Percentiles rank a stretch among this genome's conserved stretches.
Conservation (phyloP, 345 rosid species). For the Geranium brycei region DNA sequence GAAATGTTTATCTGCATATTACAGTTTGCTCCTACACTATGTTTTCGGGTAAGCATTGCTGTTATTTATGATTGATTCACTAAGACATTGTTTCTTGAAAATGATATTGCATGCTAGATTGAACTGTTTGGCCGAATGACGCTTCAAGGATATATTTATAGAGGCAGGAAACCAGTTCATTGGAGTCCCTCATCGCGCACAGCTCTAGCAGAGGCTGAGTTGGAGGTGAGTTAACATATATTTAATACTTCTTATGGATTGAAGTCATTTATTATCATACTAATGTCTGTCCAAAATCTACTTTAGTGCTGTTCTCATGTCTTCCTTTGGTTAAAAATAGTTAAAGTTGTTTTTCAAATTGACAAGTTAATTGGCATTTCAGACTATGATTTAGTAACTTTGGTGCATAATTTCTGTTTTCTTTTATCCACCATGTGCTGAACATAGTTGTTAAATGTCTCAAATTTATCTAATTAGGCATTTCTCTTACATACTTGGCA, state of each 20-base stretch:
- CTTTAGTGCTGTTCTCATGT: not conserved
- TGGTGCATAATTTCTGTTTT: not conserved
- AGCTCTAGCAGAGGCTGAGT: slow-evolving; percentile 97
- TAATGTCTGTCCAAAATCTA: not conserved
- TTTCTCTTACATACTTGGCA: not conserved
- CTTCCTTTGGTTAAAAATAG: not conserved
- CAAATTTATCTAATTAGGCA: not conserved
- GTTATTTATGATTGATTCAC: slow-evolving; percentile 3
- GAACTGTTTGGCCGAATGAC: slow-evolving; percentile 90
- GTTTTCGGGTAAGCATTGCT: not conserved
- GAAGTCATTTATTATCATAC: too few species aligned
- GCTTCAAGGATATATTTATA: slow-evolving; percentile 69
- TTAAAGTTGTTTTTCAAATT: not conserved
- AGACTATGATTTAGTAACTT: not conserved
- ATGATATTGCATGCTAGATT: slow-evolving; percentile 38
- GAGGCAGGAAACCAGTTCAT: slow-evolving; percentile 95
- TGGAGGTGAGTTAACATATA: slow-evolving; percentile 47
- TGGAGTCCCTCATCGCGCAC: slow-evolving; percentile 98
- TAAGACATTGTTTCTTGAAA: slow-evolving; percentile 10
- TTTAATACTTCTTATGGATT: not conserved
- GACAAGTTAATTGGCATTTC: not conserved
- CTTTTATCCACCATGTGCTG: not conserved
- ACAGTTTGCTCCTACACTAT: not conserved
- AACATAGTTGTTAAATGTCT: not conserved
- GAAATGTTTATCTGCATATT: not conserved